These are phyloP conservation scores for Bauhinia variegata DNA, from an alignment of 306 rosid genomes.

Conservation along the genomic window DNA sequence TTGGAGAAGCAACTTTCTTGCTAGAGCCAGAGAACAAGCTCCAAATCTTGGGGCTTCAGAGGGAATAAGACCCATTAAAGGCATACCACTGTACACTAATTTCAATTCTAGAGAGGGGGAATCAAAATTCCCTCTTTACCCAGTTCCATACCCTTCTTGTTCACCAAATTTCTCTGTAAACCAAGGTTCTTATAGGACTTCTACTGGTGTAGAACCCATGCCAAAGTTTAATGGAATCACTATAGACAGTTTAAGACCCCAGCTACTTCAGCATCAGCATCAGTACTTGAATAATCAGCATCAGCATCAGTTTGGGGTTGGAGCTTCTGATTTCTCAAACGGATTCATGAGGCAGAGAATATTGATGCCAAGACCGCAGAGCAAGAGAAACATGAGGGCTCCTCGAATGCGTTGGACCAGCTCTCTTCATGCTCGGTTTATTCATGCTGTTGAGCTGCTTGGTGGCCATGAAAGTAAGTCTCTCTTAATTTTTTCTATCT, in stretches of 20 bases:
- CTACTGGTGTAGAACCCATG: constrained; percentile 39
- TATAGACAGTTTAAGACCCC: constrained; percentile 49
- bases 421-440: constrained; percentile 85
- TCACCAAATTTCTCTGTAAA: constrained; percentile 11
- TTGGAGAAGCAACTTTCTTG: constrained; percentile 43
- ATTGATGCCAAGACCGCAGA: constrained; percentile 50
- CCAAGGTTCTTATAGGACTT: constrained; percentile 31
- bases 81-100: constrained; percentile 61
- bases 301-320: constrained; percentile 43
- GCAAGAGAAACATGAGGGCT: constrained; percentile 76
- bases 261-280: background rate
- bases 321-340: constrained; percentile 49
- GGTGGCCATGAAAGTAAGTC: constrained; percentile 93
- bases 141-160: constrained; percentile 37
- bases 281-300: constrained; percentile 36
- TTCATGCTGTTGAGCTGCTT: constrained; percentile 89
- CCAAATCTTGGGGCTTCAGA: constrained; percentile 38
- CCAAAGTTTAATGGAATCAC: constrained; percentile 60
- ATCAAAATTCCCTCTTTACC: constrained; percentile 36
- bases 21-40: background rate
- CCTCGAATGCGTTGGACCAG: constrained; percentile 98
- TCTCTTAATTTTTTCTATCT: background rate
- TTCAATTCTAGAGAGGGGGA: constrained; percentile 24
- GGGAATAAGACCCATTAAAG: constrained; percentile 57
- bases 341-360: constrained; percentile 60